These are phyloP conservation scores for Acer campestre DNA, from an alignment of 345 rosid genomes.

Conservation along the genomic window DNA sequence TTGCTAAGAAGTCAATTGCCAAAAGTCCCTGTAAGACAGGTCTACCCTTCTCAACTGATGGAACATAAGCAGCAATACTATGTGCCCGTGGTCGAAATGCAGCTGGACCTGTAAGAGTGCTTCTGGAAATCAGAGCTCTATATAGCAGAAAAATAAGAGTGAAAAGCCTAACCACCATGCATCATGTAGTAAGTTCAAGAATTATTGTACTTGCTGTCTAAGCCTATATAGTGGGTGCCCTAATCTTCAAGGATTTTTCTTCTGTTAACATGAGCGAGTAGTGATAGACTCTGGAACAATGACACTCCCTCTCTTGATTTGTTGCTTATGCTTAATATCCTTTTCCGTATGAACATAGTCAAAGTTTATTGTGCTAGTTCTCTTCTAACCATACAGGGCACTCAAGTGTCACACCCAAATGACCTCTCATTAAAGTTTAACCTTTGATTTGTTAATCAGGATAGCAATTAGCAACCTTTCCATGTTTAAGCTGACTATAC, in stretches of 20 bases:
- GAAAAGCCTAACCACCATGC: neutral
- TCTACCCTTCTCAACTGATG: slow-evolving; percentile 88
- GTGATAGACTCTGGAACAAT: too few relatives aligned
- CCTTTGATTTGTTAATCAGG: slow-evolving; percentile 1
- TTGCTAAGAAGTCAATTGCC: slow-evolving; percentile 93
- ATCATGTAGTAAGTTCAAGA: neutral
- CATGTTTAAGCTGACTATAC: neutral
- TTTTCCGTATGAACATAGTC: neutral
- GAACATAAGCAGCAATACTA: slow-evolving; percentile 56
- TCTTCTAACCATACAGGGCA: slow-evolving; percentile 2
- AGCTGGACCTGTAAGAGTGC: slow-evolving; percentile 77
- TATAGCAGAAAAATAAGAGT: neutral
- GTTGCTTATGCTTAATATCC: neutral
- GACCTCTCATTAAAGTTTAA: neutral
- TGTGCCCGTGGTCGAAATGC: slow-evolving; percentile 95
- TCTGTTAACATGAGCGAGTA: too few relatives aligned
- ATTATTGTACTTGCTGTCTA: neutral
- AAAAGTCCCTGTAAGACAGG: slow-evolving; percentile 96
- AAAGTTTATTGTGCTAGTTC: neutral
- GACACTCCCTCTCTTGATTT: too few relatives aligned
- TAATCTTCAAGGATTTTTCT: too few relatives aligned
- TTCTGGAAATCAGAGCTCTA: slow-evolving; percentile 18
- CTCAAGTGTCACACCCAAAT: neutral
- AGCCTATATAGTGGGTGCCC: neutral
- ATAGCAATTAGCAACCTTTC: neutral